Base-by-base conservation (phyloP, 164 flowering plant species). In the Piper betle region DNA sequence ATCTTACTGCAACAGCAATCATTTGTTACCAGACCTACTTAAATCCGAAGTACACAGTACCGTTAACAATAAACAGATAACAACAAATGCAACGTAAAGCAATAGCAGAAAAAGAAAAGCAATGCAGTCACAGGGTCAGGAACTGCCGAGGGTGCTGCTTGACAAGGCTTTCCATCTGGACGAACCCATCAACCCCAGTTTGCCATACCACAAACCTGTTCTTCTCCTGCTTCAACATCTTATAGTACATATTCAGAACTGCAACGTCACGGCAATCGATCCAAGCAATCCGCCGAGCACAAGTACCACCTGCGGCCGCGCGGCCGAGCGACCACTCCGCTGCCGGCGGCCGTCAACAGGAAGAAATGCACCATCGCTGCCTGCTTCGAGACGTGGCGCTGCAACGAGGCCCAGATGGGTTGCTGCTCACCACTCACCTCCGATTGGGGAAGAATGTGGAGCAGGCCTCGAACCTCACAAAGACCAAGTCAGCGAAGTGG, bases 161-260 rank as follows among this genome's bases (percentile, higher is more conserved):
- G 55, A 84, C 88, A 57, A 88, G 84, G 76, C 90, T 85, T 42
- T 84, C 90, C 96, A 88, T 88, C 69, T 86, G 92, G 70, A 82
- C 57, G 64, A 68, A 81, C 0, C 84, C 61, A 52, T 79, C 77
- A 7, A 80, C 79, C 13, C 92, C 96, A 4, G 92, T 86, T 72
- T 88, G 92, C 96, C 92, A 88, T 59, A 88, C 79, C 62, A 88
- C 70, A 53, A 70, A 82, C 79, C 79, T 67, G 56, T 79, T 70
- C 67, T 73, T 59, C 38, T 82, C 67, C 70, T 88, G 82, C 74
- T 50, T 40, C 73, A 88, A 46, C 81, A 86, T 70, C 68, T 75
- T 67, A 68, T 64, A 60, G 64, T 84, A 88, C 69, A 81, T 53
- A 66, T 86, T 79, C 68, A 88, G 59, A 59, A 88, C 18, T 2